Evolutionary conservation across 2,329 filamentous ascomycete genomes (phyloP).

Genomic region (Claviceps purpurea): DNA sequence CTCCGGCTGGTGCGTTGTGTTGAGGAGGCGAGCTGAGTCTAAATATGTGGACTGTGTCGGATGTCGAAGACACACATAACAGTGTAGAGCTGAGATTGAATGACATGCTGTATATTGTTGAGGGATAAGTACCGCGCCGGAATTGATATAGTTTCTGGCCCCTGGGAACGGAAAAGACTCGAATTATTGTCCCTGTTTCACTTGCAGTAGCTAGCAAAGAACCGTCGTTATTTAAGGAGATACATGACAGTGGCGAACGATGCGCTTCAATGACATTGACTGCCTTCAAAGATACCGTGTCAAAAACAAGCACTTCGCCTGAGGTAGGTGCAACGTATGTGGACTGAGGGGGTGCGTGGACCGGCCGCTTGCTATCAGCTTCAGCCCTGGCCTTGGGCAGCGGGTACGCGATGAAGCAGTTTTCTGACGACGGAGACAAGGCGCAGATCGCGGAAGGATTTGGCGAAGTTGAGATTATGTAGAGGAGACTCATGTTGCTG

Average conservation of each 20-base stretch:
- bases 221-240: conserved; percentile 85
- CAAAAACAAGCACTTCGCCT: conserved; percentile 86
- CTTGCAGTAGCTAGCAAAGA: conserved; percentile 87
- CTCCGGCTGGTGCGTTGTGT: conserved; percentile 21
- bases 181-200: conserved; percentile 93
- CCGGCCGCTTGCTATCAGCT: conserved; percentile 44
- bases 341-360: conserved; percentile 72
- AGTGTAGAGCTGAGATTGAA: conserved; percentile 92
- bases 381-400: conserved; percentile 61
- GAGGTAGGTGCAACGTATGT: conserved; percentile 72
- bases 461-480: conserved; percentile 85
- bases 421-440: conserved; percentile 84
- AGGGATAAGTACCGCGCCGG: conserved; percentile 85
- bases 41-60: conserved; percentile 95
- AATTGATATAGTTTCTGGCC: conserved; percentile 95
- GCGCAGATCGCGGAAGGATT: conserved; percentile 88
- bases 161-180: conserved; percentile 83
- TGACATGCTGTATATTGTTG: conserved; percentile 95
- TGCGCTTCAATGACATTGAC: conserved; percentile 95
- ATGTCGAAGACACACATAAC: conserved; percentile 88
- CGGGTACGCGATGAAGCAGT: conserved; percentile 91
- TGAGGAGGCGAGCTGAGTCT: conserved; percentile 47
- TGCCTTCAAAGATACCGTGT: conserved; percentile 77
- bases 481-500: conserved; percentile 90
- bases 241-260: conserved; percentile 76